Evolutionary conservation across 2,329 filamentous ascomycete species (phyloP), one percentile per base, ranked within the genome.

Genomic region (Colletotrichum gigasporum): DNA sequence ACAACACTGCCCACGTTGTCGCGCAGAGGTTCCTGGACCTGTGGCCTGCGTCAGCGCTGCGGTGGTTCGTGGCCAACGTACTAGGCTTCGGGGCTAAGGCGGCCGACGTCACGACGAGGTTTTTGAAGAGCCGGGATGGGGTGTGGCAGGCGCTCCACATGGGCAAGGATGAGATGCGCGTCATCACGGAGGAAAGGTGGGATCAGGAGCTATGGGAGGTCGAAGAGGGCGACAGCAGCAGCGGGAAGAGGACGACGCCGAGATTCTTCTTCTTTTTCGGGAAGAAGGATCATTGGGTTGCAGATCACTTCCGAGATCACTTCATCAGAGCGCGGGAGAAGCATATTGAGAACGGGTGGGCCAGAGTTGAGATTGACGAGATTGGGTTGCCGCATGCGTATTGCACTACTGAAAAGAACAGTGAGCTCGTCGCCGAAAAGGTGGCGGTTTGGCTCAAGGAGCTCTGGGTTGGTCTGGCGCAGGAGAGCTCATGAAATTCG

Each of bases 221-320:
- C 1, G 69, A 66, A 0, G 70, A 66, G 12, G 70, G 67, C 2
- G 62, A 65, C 48, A 2, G 67, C 0, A 10, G 66, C 50, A 2
- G 16, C 66, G 26, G 14, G 45, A 5, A 39, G 34, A 11, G 57
- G 55, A n/a, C 55, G 37, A 64, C 73, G 20, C 83, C 82, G 1
- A 86, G 82, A 65, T 85, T 90, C 69, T 83, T 85, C 67, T 82
- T 89, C 67, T 85, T 88, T 51, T 90, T 89, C 67, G 88, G 83
- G 2, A 77, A 82, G 65, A 75, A 84, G 52, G 88, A 91, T 65
- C 83, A 89, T 60, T 91, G 88, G 88, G 86, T 91, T 1, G 83
- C 85, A 3, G 77, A 86, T 48, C 77, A 82, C 51, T 79, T 82
- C 47, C 79, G 88, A 8, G 86, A 90, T 67, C 80, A 79, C 26